Evolutionary conservation across 768 basidiomycete genomes (phyloP), one percentile per base, ranked within the genome.

Genomic region (Boletus sensibilis): DNA sequence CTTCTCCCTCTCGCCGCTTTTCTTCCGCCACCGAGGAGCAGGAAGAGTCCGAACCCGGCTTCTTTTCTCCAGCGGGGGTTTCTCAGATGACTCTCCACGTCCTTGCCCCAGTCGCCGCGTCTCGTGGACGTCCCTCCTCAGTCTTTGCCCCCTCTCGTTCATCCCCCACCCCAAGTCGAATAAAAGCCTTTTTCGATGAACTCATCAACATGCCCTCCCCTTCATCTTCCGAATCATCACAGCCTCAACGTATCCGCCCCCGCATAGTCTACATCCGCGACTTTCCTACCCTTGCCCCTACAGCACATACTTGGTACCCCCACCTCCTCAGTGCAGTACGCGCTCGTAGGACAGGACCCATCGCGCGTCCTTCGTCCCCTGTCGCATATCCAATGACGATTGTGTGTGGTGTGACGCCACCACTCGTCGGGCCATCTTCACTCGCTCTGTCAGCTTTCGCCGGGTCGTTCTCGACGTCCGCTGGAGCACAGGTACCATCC

Each of bases 211-310:
- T 84, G n/a, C 74, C 78, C 16, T 69, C 76, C 5, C 58, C 72
- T 31, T 55, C 62, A 12, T 58, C 72, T 44, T 58, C 66, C 43
- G 74, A 66, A 11, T 52, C 55, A 21, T 59, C 60, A n/a, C 70
- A 68, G 8, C 60, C 66, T 59, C 64, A 58, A 47, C 52, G 25
- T 27, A 52, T 57, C 23, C 73, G 78, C 53, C 90, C 90, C 6
- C 86, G 94, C 13, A 78, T 97, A 11, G 79, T 97, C 53, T 92
- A 94, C 64, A 76, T 96, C 44, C 87, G 92, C 51, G 90, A 94
- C 68, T 91, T 89, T 62, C 80, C 83, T 3, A 88, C 85, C 0
- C 81, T 96, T 46, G 84, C 90, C 0, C 70, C 86, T 3, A 83
- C 88, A 5, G 85, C 89, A 4, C 76, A 86, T 3, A 72, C 78